Base-by-base conservation (phyloP, 192 early-diverging fungal genomes). In the Linnemannia zychae region DNA sequence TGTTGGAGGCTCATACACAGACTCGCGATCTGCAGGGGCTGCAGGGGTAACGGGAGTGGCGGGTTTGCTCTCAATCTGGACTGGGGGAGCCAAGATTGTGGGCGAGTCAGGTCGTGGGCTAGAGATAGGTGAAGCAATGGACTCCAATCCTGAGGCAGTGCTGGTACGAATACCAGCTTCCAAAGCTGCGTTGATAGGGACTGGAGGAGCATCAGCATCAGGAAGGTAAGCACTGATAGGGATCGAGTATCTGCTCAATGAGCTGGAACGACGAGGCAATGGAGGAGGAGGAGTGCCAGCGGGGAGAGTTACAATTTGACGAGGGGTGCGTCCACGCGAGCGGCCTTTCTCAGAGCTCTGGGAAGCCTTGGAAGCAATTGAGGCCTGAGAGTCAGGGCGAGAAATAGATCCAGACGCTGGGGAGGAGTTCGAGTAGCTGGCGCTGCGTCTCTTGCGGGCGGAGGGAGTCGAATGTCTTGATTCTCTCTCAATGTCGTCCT, bases 191-290 rank as follows among this genome's bases (percentile, higher is more conserved):
- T 74, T 84, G 72, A 53, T 65, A 6, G 82, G 82, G 0, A 84
- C 65, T 50, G 82, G 82, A 38, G 82, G 82, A 20, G 82, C 82
- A 68, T 84, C 82, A 7, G 60, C 68, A 1, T 53, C 71, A 48
- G 82, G 63, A 31, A 84, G 72, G 37, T 84, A 84, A 12, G 76
- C 57, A 24, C 67, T 65, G 24, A 84, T 49, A 3, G 82, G 82
- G 47, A 84, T 79, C 53, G 82, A 84, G 53, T 75, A 75, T 28
- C 82, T 67, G 65, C 48, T 75, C 72, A 84, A 74, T 2, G 82
- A 84, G 28, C 82, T 84, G 15, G 77, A 78, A 33, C 82, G 76
- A 33, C 76, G 82, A 44, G 82, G 82, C 48, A 84, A 52, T 37
- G 82, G 82, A 46, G 82, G 82, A 5, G 77, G 76, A 49, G 82